phyloP scores from a whole-genome alignment of 2,329 filamentous ascomycete species.

The Boeremia exigua region DNA sequence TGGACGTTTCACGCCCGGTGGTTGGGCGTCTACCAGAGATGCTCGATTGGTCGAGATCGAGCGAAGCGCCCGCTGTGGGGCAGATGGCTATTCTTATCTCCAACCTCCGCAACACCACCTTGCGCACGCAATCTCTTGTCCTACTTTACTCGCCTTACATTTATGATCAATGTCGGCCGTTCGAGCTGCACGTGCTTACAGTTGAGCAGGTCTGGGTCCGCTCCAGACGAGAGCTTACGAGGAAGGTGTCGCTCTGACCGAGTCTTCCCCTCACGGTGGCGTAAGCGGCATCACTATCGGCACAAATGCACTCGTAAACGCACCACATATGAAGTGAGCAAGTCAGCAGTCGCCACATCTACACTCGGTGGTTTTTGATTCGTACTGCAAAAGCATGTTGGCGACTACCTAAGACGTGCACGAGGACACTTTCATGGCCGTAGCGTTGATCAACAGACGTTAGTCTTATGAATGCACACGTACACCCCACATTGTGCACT shows the following conservation, averaged over 20 bases:
- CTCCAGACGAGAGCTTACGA: conserved; percentile 3
- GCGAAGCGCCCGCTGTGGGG: conserved; percentile 12
- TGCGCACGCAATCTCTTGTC: conserved; percentile 12
- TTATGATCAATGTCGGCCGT: background rate
- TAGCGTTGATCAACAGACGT: no score
- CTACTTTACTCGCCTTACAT: conserved; percentile 3
- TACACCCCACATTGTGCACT: no score
- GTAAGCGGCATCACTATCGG: background rate
- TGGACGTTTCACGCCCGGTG: conserved; percentile 26
- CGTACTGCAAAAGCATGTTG: no score
- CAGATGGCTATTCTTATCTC: conserved; percentile 12
- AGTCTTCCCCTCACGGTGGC: background rate
- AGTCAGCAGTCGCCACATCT: background rate
- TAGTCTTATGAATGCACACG: no score
- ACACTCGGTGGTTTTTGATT: no score
- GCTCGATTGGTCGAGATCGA: conserved; percentile 25
- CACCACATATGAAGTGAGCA: background rate
- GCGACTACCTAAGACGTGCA: no score
- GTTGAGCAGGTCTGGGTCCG: background rate
- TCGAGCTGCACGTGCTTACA: background rate
- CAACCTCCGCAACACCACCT: conserved; percentile 7
- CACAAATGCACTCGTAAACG: background rate
- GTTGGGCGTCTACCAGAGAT: conserved; percentile 26
- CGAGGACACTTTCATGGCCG: no score
- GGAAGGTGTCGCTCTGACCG: background rate